A percentile compares a stretch with the other conserved stretches of the same genome.
These are phyloP conservation scores for Noccaea bulbosa DNA, from an alignment of 345 rosid species.

Conservation along the genomic window DNA sequence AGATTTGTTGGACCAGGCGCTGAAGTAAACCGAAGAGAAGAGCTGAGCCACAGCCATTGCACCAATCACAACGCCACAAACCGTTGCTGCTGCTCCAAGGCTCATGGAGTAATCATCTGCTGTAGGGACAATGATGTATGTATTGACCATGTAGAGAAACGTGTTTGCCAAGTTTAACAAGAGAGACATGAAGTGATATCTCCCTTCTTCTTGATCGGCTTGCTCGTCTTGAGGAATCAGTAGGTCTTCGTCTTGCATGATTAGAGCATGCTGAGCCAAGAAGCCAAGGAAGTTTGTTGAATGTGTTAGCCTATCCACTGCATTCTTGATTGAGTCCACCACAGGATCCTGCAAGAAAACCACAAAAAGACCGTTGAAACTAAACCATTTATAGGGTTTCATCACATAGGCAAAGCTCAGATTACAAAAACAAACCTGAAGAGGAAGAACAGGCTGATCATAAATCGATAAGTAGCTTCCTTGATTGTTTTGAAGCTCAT, in stretches of 20 bases:
- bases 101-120: slow-evolving; percentile 91
- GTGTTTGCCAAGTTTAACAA: slow-evolving; percentile 80
- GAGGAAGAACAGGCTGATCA: slow-evolving; percentile 78
- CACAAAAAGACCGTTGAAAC: slow-evolving; percentile 17
- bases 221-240: slow-evolving; percentile 67
- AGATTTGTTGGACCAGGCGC: slow-evolving; percentile 65
- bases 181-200: slow-evolving; percentile 87
- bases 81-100: slow-evolving; percentile 97
- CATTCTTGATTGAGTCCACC: slow-evolving; percentile 80
- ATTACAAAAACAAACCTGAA: slow-evolving; percentile 59
- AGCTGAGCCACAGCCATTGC: slow-evolving; percentile 98
- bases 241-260: slow-evolving; percentile 87
- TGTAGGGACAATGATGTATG: slow-evolving; percentile 90
- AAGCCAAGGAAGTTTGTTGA: slow-evolving; percentile 89
- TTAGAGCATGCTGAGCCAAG: slow-evolving; percentile 93
- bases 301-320: slow-evolving; percentile 79
- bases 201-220: slow-evolving; percentile 58
- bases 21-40: slow-evolving; percentile 81
- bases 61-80: slow-evolving; percentile 94
- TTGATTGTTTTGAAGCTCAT: slow-evolving; percentile 87
- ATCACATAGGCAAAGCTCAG: background rate
- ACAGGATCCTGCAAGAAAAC: slow-evolving; percentile 69
- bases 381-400: background rate
- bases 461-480: slow-evolving; percentile 95
- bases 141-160: slow-evolving; percentile 91